phyloP scores from a whole-genome alignment of 805 yeast species.

The Priceomyces castillae region DNA sequence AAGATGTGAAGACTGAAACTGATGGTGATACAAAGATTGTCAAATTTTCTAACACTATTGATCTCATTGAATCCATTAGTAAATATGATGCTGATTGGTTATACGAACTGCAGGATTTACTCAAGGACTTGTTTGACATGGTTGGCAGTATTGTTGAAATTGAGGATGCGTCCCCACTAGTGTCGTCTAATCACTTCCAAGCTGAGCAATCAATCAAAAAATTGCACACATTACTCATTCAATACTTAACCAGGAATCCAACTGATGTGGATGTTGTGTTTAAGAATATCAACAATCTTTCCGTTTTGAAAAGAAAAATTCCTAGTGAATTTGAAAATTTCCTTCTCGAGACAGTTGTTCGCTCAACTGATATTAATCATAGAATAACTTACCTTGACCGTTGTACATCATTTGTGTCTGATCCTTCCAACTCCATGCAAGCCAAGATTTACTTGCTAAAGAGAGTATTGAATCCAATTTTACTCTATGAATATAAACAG shows the following conservation, averaged over 20 bases:
- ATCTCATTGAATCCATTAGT: constrained; percentile 55
- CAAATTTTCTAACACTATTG: constrained; percentile 72
- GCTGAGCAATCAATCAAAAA: constrained; percentile 65
- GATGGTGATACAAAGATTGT: constrained; percentile 53
- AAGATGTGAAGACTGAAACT: constrained; percentile 47
- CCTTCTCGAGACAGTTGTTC: constrained; percentile 55
- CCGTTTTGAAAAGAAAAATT: constrained; percentile 45
- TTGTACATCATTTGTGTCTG: constrained; percentile 48
- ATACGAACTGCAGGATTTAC: constrained; percentile 42
- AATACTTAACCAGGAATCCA: constrained; percentile 24
- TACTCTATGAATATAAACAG: constrained; percentile 58
- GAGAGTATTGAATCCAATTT: constrained; percentile 61
- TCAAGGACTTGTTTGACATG: constrained; percentile 42
- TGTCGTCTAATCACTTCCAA: constrained; percentile 65
- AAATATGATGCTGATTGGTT: constrained; percentile 59
- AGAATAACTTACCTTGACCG: constrained; percentile 52
- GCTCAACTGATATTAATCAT: constrained; percentile 42
- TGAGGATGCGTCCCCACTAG: constrained; percentile 41
- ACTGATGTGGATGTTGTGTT: constrained; percentile 29
- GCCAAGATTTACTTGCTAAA: constrained; percentile 58
- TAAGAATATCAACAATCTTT: constrained; percentile 32
- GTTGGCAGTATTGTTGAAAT: constrained; percentile 44
- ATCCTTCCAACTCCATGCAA: constrained; percentile 43
- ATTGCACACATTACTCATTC: constrained; percentile 46
- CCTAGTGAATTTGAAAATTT: constrained; percentile 53